Conservation (phyloP, 306 rosid genomes). For the Astragalus glycyphyllos region DNA sequence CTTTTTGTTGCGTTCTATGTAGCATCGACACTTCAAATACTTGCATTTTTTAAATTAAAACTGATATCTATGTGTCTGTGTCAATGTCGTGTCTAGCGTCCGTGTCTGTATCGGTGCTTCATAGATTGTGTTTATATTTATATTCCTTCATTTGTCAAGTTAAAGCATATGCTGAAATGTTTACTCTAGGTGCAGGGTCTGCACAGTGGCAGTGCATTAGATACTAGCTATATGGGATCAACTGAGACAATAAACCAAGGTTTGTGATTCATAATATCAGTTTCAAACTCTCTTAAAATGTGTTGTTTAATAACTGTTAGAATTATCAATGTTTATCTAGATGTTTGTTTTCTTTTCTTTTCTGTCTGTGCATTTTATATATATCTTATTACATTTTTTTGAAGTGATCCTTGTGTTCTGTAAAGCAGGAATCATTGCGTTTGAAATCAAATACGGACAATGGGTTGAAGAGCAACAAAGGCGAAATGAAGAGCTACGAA, state of each 20-base stretch:
- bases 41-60: no score
- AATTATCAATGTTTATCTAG: background rate
- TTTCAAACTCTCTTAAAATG: slow-evolving; percentile 5
- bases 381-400: slow-evolving; percentile 30
- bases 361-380: slow-evolving; percentile 35
- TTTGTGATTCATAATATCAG: slow-evolving; percentile 47
- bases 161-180: slow-evolving; percentile 28
- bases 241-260: slow-evolving; percentile 67
- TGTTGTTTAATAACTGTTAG: background rate
- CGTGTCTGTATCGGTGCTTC: no score
- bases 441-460: slow-evolving; percentile 80
- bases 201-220: slow-evolving; percentile 47
- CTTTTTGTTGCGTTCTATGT: background rate
- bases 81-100: no score
- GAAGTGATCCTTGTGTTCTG: slow-evolving; percentile 10
- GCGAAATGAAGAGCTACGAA: slow-evolving; percentile 68
- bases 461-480: slow-evolving; percentile 89
- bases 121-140: background rate
- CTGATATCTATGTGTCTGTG: no score
- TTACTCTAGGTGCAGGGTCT: slow-evolving; percentile 58
- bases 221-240: slow-evolving; percentile 58
- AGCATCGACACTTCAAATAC: no score
- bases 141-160: slow-evolving; percentile 13
- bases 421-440: slow-evolving; percentile 67
- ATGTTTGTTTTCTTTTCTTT: no score